A percentile compares a stretch with the other conserved stretches of the same genome.
Conservation (phyloP, 1,284 basidiomycete genomes). For the Chondrostereum purpureum region DNA sequence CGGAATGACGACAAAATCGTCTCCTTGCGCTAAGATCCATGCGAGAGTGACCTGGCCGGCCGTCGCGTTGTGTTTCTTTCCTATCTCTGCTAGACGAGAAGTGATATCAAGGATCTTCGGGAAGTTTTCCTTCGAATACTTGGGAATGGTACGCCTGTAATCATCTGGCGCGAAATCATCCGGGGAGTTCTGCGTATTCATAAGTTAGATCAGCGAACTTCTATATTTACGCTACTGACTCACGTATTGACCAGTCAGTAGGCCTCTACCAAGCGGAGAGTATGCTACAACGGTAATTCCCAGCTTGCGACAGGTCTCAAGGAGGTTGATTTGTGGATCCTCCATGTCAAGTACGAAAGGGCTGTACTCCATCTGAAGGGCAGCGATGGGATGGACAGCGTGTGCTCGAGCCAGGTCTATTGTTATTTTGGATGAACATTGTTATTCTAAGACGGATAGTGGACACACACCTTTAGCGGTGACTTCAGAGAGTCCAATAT, state of each 20-base stretch:
- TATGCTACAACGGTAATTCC: constrained; percentile 41
- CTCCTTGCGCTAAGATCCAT: constrained; percentile 52
- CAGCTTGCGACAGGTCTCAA: constrained; percentile 34
- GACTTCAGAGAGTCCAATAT: constrained; percentile 47
- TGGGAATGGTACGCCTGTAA: constrained; percentile 22
- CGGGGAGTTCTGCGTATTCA: constrained; percentile 29
- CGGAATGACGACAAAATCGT: constrained; percentile 50
- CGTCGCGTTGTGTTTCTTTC: constrained; percentile 38
- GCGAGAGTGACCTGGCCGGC: constrained; percentile 55
- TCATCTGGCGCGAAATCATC: constrained; percentile 42
- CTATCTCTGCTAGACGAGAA: constrained; percentile 37
- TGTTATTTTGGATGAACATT: not conserved
- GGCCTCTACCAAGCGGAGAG: constrained; percentile 16
- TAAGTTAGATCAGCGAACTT: no score
- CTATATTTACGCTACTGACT: no score
- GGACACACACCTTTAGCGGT: constrained; percentile 6
- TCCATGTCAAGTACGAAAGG: constrained; percentile 44
- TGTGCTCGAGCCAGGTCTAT: constrained; percentile 41
- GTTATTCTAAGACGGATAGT: not conserved
- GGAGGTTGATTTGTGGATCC: constrained; percentile 28
- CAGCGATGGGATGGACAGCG: constrained; percentile 40
- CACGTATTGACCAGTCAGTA: constrained; percentile 12
- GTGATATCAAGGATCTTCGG: constrained; percentile 49
- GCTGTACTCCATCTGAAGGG: constrained; percentile 47
- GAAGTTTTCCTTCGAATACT: constrained; percentile 43